These are phyloP conservation scores for Epichloe amarillans DNA, from an alignment of 2,329 filamentous ascomycete genomes.

Conservation along the genomic window DNA sequence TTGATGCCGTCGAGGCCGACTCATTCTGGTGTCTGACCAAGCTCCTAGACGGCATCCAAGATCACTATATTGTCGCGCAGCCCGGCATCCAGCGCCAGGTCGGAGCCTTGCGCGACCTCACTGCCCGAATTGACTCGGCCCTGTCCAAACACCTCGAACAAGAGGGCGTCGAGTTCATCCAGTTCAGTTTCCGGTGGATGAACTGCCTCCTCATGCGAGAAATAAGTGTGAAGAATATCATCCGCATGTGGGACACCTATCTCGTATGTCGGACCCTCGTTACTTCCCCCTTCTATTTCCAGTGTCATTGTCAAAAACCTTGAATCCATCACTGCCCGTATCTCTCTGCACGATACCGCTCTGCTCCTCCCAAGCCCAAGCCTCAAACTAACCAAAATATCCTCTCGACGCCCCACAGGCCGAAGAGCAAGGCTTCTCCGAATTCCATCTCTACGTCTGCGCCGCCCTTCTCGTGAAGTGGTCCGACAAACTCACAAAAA, in stretches of 20 bases:
- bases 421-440: constrained; percentile 95
- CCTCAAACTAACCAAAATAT: not conserved
- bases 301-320: not conserved
- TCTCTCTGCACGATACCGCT: not conserved
- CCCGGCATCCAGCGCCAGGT: constrained; percentile 95
- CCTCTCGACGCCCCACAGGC: constrained; percentile 42
- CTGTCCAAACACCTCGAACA: constrained; percentile 80
- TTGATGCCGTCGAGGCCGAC: constrained; percentile 95
- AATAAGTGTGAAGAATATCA: constrained; percentile 89
- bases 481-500: constrained; percentile 86
- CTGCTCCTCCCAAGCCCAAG: not conserved
- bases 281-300: not conserved
- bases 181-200: constrained; percentile 99
- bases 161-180: constrained; percentile 94
- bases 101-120: constrained; percentile 74
- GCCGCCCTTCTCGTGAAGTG: constrained; percentile 97
- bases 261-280: constrained; percentile 46
- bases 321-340: not conserved
- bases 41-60: constrained; percentile 94
- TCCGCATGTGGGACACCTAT: constrained; percentile 99
- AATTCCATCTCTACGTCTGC: constrained; percentile 97
- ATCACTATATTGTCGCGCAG: constrained; percentile 97
- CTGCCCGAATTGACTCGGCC: constrained; percentile 71
- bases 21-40: constrained; percentile 98
- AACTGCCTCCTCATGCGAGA: constrained; percentile 97